A percentile compares a stretch with the other conserved stretches of the same genome.
Evolutionary conservation across 148 eudicot species (phyloP).

Genomic region (Gaultheria prostrata): DNA sequence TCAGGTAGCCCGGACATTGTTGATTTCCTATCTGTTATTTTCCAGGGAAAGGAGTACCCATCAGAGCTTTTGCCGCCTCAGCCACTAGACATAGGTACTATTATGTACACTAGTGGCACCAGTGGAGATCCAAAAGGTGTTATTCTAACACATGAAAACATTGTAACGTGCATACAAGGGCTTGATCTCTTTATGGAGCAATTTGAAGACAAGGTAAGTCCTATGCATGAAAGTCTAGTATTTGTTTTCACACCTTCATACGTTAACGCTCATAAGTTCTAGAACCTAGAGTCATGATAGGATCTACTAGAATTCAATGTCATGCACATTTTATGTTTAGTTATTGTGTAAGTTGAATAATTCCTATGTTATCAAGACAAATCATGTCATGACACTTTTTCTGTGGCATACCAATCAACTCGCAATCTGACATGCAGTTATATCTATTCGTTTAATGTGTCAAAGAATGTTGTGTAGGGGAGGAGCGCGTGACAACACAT

Average conservation of each 20-base stretch:
- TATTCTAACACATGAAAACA: conserved; percentile 81
- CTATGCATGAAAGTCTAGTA: not conserved
- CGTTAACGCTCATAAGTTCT: conserved; percentile 3
- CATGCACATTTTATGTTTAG: not conserved
- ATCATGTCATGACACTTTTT: not conserved
- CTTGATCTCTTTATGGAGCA: conserved; percentile 79
- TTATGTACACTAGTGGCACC: conserved; percentile 99
- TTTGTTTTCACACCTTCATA: not conserved
- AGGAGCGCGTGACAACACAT: not conserved
- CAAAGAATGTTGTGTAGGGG: not conserved
- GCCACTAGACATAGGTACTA: conserved; percentile 60
- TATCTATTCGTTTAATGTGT: not conserved
- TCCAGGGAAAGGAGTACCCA: conserved; percentile 64
- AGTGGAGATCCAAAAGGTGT: conserved; percentile 99
- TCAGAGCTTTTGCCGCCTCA: conserved; percentile 61
- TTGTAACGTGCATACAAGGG: conserved; percentile 52
- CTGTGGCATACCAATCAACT: not conserved
- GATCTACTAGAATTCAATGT: not conserved
- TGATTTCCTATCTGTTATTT: conserved; percentile 10
- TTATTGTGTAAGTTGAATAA: not conserved
- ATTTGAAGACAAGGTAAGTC: conserved; percentile 83
- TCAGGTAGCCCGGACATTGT: not conserved
- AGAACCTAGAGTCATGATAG: not conserved
- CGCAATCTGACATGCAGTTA: not conserved
- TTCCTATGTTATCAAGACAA: not conserved